Evolutionary conservation across 495 filamentous ascomycete genomes (phyloP).

Genomic region (Talaromyces nanjingensis): DNA sequence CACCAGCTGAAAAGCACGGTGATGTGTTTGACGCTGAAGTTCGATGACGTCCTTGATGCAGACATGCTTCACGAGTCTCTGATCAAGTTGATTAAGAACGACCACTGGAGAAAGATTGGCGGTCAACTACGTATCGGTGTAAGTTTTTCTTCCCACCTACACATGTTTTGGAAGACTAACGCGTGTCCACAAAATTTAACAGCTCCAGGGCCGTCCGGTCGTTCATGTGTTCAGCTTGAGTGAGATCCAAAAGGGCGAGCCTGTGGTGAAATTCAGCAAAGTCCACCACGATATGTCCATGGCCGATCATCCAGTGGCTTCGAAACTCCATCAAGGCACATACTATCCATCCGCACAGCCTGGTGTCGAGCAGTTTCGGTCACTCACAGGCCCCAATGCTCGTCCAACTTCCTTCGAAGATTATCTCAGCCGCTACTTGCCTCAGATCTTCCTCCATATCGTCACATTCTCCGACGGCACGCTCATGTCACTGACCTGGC

Average conservation of each 20-base stretch:
- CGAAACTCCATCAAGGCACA: background rate
- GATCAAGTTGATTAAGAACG: background rate
- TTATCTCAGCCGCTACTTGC: background rate
- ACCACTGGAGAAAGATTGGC: background rate
- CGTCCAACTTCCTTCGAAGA: background rate
- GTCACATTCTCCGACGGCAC: background rate
- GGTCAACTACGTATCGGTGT: background rate
- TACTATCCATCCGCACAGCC: background rate
- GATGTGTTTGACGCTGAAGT: background rate
- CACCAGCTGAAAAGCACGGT: background rate
- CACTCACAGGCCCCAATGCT: background rate
- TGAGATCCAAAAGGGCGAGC: background rate
- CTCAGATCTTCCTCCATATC: background rate
- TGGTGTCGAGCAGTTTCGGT: background rate
- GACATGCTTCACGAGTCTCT: background rate
- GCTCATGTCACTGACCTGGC: background rate
- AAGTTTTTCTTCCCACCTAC: background rate
- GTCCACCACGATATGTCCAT: background rate
- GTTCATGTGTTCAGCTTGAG: background rate
- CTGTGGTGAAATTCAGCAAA: background rate
- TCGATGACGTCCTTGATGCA: background rate
- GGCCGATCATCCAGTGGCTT: background rate
- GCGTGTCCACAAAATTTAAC: background rate
- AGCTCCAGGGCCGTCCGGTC: background rate
- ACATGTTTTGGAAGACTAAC: background rate